phyloP scores from a whole-genome alignment of 2,329 filamentous ascomycete genomes.

The Curvularia hawaiiensis region DNA sequence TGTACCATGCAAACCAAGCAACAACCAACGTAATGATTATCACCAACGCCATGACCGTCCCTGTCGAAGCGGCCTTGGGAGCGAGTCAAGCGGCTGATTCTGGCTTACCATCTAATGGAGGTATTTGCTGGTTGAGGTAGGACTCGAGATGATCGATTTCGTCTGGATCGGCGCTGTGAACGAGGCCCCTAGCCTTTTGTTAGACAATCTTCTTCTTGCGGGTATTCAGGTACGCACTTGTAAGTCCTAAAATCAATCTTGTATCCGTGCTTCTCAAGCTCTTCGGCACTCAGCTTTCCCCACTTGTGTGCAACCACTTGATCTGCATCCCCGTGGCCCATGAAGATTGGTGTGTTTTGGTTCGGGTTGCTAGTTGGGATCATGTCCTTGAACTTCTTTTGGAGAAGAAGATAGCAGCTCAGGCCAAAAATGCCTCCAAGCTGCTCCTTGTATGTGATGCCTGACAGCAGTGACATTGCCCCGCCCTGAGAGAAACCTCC shows the following conservation, averaged over 20 bases:
- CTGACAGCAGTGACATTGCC: conserved; percentile 82
- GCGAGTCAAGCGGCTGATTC: conserved; percentile 43
- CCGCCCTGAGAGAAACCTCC: conserved; percentile 88
- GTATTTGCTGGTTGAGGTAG: conserved; percentile 61
- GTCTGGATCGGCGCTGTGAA: conserved; percentile 74
- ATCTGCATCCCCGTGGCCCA: conserved; percentile 86
- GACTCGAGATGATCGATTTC: conserved; percentile 84
- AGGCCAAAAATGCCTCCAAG: conserved; percentile 88
- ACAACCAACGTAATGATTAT: conserved; percentile 31
- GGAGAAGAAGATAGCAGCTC: conserved; percentile 79
- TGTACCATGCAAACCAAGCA: conserved; percentile 37
- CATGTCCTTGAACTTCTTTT: conserved; percentile 63
- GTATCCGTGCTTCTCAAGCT: conserved; percentile 71
- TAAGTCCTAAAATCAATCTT: conserved; percentile 79
- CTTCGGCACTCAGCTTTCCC: conserved; percentile 69
- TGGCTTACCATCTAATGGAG: conserved; percentile 50
- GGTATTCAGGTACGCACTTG: conserved; percentile 55
- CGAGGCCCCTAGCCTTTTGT: conserved; percentile 58
- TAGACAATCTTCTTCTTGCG: conserved; percentile 4
- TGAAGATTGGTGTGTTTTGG: conserved; percentile 80
- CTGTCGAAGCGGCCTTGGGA: conserved; percentile 9
- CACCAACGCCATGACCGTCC: conserved; percentile 29
- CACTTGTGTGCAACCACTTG: conserved; percentile 71
- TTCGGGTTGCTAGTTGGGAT: conserved; percentile 59
- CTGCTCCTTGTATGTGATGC: conserved; percentile 73